These are phyloP conservation scores for Camellia sinensis DNA, from an alignment of 148 eudicot genomes.

Conservation along the genomic window DNA sequence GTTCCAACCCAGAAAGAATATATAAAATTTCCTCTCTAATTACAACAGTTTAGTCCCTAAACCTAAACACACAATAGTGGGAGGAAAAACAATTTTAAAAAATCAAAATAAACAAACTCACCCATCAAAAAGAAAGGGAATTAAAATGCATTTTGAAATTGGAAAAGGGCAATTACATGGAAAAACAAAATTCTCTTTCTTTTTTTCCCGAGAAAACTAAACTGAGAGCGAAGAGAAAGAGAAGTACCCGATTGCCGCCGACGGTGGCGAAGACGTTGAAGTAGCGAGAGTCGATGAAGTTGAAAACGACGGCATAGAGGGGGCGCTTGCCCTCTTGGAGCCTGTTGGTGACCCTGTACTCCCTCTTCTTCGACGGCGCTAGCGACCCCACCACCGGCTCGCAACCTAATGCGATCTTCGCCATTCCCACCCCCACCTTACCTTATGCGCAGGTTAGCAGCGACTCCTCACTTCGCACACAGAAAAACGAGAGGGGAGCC, in stretches of 20 bases:
- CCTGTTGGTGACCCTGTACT: slow-evolving; percentile 84
- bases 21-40: too few species aligned
- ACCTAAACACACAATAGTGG: too few species aligned
- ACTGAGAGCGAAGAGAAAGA: neutral
- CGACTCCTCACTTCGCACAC: neutral
- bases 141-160: too few species aligned
- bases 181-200: neutral
- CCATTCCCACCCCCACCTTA: slow-evolving; percentile 28
- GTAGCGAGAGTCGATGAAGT: slow-evolving; percentile 84
- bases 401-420: slow-evolving; percentile 54
- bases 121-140: too few species aligned
- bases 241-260: slow-evolving; percentile 74
- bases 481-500: too few species aligned
- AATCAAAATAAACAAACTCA: too few species aligned
- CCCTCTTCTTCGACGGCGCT: slow-evolving; percentile 70
- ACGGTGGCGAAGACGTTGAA: slow-evolving; percentile 91
- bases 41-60: too few species aligned
- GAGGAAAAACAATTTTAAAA: too few species aligned
- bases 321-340: slow-evolving; percentile 98
- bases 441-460: neutral
- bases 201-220: neutral
- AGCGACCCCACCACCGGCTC: slow-evolving; percentile 87
- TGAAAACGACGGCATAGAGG: slow-evolving; percentile 88
- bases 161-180: too few species aligned
- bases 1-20: too few species aligned